These are phyloP conservation scores for Geotrichum bryndzae DNA, from an alignment of 1,139 yeast genomes.

Conservation along the genomic window DNA sequence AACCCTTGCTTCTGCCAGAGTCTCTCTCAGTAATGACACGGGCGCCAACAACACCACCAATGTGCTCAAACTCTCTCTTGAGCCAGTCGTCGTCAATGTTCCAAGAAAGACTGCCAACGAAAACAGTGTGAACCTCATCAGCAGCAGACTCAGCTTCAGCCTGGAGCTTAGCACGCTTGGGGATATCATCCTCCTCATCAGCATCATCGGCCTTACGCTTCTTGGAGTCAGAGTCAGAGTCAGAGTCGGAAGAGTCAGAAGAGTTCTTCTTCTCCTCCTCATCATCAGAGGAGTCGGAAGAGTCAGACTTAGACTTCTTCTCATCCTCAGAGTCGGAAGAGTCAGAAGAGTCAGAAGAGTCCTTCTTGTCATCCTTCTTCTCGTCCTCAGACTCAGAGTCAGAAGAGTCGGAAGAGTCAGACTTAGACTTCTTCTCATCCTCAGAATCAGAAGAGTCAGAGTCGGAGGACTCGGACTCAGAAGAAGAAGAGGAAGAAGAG, in stretches of 20 bases:
- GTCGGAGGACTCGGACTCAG: slow-evolving; percentile 1
- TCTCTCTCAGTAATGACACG: slow-evolving; percentile 92
- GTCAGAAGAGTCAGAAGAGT: slow-evolving; percentile 1
- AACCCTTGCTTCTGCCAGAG: slow-evolving; percentile 92
- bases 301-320: neutral
- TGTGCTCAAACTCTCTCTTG: slow-evolving; percentile 71
- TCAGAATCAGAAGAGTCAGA: slow-evolving; percentile 1
- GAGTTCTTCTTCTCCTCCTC: slow-evolving; percentile 2
- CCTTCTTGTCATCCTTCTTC: neutral
- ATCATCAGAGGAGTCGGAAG: slow-evolving; percentile 1
- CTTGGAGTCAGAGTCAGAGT: slow-evolving; percentile 8
- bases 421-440: neutral
- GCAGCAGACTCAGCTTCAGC: slow-evolving; percentile 31
- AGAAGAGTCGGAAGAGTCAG: neutral
- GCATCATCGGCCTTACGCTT: slow-evolving; percentile 27
- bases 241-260: neutral
- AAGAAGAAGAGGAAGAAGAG: slow-evolving; percentile 3
- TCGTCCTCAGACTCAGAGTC: slow-evolving; percentile 1
- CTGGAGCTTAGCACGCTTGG: slow-evolving; percentile 42
- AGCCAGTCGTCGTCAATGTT: slow-evolving; percentile 94
- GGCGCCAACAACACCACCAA: slow-evolving; percentile 79
- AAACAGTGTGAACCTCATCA: slow-evolving; percentile 64
- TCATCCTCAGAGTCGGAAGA: slow-evolving; percentile 6
- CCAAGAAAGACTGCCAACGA: slow-evolving; percentile 97
- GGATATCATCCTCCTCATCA: slow-evolving; percentile 27